Base-by-base conservation (phyloP, 2,329 filamentous ascomycete genomes). In the Rhynchosporium agropyri region DNA sequence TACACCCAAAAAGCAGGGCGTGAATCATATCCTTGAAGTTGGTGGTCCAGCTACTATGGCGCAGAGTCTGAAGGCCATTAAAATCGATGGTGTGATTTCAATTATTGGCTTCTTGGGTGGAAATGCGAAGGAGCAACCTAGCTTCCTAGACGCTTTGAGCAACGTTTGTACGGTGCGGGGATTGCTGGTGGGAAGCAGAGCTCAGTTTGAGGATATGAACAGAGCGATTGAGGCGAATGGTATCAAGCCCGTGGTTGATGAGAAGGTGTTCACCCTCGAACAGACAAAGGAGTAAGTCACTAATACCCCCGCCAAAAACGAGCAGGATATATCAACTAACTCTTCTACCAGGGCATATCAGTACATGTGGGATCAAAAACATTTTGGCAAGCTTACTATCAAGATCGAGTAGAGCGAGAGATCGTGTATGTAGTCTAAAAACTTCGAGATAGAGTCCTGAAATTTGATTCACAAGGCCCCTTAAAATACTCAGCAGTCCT, bases 161-260 rank as follows among this genome's bases (percentile, higher is more conserved):
- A 74, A 70, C 26, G 57, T 75, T 10, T 78, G 78, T 71, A 83
- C 77, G 0, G 76, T 77, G 6, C 74, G 82, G 3, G 81, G 80
- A 33, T 66, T 83, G 3, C 72, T 80, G 48, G 78, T 80, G 6
- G 82, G 82, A 3, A 80, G 64, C 68, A 72, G 80, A 15, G 49
- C 72, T 3, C 78, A 81, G 74, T 78, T 84, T 74, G 80, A 83
- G 72, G 81, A 83, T 9, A 81, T 84, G 75, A 78, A 77, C 65
- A 73, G 75, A 1, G 80, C 80, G 15, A 77, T 84, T 61, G 81
- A 83, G 66, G 79, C 75, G 54, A 78, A 79, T 4, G 73, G 76
- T 29, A 78, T 78, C 36, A 75, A 76, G 61, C 81, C 82, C 2
- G 76, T 83, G 2, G 70, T 84, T 38, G 81, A 84, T 70, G 63